Evolutionary conservation across 257 asterid species (phyloP), one percentile per base, ranked within the genome.

Genomic region (Cynanchum wilfordii): DNA sequence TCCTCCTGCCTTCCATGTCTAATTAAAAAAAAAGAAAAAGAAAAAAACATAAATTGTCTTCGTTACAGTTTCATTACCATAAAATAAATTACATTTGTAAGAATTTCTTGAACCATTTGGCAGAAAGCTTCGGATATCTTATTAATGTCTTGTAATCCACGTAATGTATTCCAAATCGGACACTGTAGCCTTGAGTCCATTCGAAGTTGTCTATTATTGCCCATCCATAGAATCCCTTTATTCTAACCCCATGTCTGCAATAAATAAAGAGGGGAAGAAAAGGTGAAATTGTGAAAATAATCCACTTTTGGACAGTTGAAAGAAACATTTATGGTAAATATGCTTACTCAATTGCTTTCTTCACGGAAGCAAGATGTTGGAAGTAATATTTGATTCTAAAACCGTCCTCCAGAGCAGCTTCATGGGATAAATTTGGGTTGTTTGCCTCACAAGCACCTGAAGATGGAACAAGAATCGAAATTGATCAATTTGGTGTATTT

Each of bases 201-300:
- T 76, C 84, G 55, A 76, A 79, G 64, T 82, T 82, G 70, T 82
- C 83, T 66, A 79, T 3, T 16, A 82, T 36, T 19, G 86, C 70
- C 86, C 86, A 82, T 27, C 76, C 83, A 59, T 73, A 82, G 29
- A 65, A 76, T 44, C 86, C 83, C 36, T 62, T 73, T 55, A 79
- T 81, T 3, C 56, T 68, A 3, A 76, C 81, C 8, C 83, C 83
- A 45, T 75, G 29, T 59, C 83, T 75, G 33, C 52, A 68, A 60
- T 12, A 11, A 1, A 30, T 10, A 15, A 68, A 33, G 75, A n/a
- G 50, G 24, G 42, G 52, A 33, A 80, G 78, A 54, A 77, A 11
- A 64, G 22, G 47, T 42, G 47, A 42, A 54, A 50, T 12, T 42
- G 47, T 42, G 11, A 42, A 42, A 42, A 42, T 42, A 42, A 42